phyloP scores from a whole-genome alignment of 768 basidiomycete genomes.

The Suillus luteus region DNA sequence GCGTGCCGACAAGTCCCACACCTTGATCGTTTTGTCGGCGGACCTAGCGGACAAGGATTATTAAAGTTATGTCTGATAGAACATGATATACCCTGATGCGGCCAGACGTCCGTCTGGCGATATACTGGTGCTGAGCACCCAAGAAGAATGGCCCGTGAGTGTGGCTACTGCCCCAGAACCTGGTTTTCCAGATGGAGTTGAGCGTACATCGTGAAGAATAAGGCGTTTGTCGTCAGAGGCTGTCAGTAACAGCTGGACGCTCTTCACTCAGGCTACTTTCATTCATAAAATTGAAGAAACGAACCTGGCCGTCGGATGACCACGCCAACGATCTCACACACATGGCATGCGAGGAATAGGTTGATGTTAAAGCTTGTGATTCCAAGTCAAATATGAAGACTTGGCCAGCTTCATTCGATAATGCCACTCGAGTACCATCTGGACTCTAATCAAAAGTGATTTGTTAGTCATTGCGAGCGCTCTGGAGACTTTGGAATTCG shows the following conservation, averaged over 20 bases:
- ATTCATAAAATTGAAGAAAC: slow-evolving; percentile 24
- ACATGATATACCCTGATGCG: slow-evolving; percentile 67
- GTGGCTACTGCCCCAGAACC: slow-evolving; percentile 83
- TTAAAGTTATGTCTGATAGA: not conserved
- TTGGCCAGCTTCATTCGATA: slow-evolving; percentile 86
- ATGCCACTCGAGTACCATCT: slow-evolving; percentile 78
- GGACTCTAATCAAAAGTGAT: slow-evolving; percentile 62
- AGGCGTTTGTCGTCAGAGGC: slow-evolving; percentile 94
- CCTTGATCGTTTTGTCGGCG: slow-evolving; percentile 82
- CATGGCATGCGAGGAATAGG: slow-evolving; percentile 89
- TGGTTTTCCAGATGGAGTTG: slow-evolving; percentile 54
- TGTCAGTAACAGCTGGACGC: slow-evolving; percentile 72
- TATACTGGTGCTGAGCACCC: slow-evolving; percentile 84
- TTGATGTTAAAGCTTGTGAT: slow-evolving; percentile 60
- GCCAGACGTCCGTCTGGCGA: slow-evolving; percentile 80
- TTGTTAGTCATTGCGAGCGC: not conserved
- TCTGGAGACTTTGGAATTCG: not conserved
- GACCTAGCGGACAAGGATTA: slow-evolving; percentile 48
- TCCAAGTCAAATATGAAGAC: slow-evolving; percentile 85
- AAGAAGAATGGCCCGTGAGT: slow-evolving; percentile 85
- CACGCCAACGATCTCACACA: slow-evolving; percentile 84
- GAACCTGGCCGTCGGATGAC: slow-evolving; percentile 86
- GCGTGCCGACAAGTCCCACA: slow-evolving; percentile 82
- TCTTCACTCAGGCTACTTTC: not conserved
- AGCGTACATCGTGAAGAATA: slow-evolving; percentile 86